These are phyloP conservation scores for Parsonsia alboflavescens DNA, from an alignment of 257 asterid species.

Conservation along the genomic window DNA sequence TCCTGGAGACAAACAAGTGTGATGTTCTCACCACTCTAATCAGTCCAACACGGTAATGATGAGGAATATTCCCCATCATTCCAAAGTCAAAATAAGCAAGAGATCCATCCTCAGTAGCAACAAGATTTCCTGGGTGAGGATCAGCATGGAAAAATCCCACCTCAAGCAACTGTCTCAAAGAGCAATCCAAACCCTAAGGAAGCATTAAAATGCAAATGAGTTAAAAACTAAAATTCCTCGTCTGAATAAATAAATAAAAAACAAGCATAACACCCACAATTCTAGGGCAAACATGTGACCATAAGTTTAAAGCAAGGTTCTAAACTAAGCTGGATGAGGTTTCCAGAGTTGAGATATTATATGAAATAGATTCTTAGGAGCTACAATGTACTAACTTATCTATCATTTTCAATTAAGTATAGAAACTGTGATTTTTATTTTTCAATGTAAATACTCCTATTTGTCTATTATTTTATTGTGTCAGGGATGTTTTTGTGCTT, in stretches of 20 bases:
- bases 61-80: constrained; percentile 98
- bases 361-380: not conserved
- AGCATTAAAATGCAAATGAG: not conserved
- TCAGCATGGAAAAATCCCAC: constrained; percentile 99
- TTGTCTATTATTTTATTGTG: too few species aligned
- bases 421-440: too few species aligned
- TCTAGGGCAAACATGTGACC: not conserved
- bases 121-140: constrained; percentile 99
- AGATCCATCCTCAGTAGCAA: constrained; percentile 75
- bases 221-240: not conserved
- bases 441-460: too few species aligned
- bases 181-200: constrained; percentile 80
- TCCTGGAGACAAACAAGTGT: not conserved
- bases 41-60: constrained; percentile 94
- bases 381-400: too few species aligned
- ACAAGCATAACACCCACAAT: not conserved
- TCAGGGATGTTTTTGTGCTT: too few species aligned
- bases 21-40: constrained; percentile 66
- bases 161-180: constrained; percentile 93
- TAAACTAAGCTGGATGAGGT: not conserved
- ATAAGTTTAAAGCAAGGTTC: not conserved
- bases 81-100: constrained; percentile 99
- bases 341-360: not conserved
- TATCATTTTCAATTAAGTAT: too few species aligned
- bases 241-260: not conserved